A percentile compares a stretch with the other conserved stretches of the same genome.
Evolutionary conservation across 2,329 filamentous ascomycete species (phyloP).

Genomic region (Ascocoryne sarcoides): DNA sequence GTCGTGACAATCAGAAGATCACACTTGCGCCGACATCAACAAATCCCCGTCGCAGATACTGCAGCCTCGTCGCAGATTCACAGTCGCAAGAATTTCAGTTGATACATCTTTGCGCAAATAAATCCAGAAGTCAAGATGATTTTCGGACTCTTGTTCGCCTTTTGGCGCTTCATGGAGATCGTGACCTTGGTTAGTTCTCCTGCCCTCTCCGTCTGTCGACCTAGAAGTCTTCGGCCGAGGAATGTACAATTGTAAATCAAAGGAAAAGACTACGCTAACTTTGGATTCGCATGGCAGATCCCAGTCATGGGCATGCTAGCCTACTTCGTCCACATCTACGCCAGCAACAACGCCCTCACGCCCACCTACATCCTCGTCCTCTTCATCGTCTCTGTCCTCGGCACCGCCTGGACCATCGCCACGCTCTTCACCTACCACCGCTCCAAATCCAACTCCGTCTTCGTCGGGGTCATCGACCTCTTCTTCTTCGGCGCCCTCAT

Average conservation of each 20-base stretch:
- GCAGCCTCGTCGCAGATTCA: neutral
- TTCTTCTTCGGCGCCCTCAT: slow-evolving; percentile 56
- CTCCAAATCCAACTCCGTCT: slow-evolving; percentile 49
- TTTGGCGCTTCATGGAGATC: slow-evolving; percentile 54
- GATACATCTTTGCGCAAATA: neutral
- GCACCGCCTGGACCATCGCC: slow-evolving; percentile 52
- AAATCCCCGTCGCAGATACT: neutral
- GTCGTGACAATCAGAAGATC: slow-evolving; percentile 1
- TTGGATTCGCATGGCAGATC: slow-evolving; percentile 36
- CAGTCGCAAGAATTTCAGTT: neutral
- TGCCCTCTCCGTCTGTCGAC: neutral
- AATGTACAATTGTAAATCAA: neutral
- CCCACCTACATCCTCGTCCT: slow-evolving; percentile 55
- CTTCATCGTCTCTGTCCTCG: slow-evolving; percentile 59
- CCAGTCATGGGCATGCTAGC: slow-evolving; percentile 58
- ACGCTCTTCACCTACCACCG: slow-evolving; percentile 61
- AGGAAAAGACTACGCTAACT: slow-evolving; percentile 7
- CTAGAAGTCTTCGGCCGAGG: neutral
- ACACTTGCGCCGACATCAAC: neutral
- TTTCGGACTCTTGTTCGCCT: slow-evolving; percentile 54
- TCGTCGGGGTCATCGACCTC: slow-evolving; percentile 52
- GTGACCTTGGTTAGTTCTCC: slow-evolving; percentile 47
- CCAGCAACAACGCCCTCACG: slow-evolving; percentile 46
- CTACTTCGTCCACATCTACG: slow-evolving; percentile 56
- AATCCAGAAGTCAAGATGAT: slow-evolving; percentile 38